Conservation (phyloP, 179 eudicot species). For the Actinidia arguta region DNA sequence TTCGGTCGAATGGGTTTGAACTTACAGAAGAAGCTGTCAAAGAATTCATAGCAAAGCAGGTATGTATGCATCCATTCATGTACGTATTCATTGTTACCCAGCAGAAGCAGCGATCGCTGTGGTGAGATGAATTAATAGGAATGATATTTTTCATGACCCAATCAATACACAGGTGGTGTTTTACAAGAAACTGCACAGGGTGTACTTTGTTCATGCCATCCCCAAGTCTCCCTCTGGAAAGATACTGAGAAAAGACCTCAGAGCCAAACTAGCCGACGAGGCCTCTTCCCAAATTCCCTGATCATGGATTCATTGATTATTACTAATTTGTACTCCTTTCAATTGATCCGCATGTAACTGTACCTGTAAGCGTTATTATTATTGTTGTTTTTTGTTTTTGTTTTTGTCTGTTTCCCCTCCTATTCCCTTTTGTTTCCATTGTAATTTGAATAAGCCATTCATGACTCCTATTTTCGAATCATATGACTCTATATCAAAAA, state of each 20-base stretch:
- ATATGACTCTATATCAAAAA: too few species aligned
- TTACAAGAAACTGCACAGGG: constrained; percentile 83
- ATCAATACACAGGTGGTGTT: constrained; percentile 63
- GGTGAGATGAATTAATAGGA: neutral
- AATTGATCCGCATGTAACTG: too few species aligned
- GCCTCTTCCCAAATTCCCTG: neutral
- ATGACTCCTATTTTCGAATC: too few species aligned
- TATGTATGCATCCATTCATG: neutral
- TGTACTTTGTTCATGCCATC: constrained; percentile 66
- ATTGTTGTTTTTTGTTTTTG: too few species aligned
- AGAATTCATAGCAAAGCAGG: constrained; percentile 54
- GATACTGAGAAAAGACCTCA: constrained; percentile 80
- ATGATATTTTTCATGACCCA: neutral
- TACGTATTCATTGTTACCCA: neutral
- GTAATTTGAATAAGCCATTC: too few species aligned
- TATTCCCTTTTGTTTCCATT: too few species aligned
- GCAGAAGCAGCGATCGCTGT: neutral
- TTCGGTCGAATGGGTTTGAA: constrained; percentile 39
- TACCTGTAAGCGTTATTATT: too few species aligned
- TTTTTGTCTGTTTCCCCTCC: too few species aligned
- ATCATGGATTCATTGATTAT: too few species aligned
- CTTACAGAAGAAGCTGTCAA: constrained; percentile 51
- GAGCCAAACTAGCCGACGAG: constrained; percentile 46
- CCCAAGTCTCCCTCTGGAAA: constrained; percentile 93
- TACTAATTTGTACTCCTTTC: too few species aligned